Conservation (phyloP, 2,329 filamentous ascomycete genomes). For the Endoconidiophora laricicola region DNA sequence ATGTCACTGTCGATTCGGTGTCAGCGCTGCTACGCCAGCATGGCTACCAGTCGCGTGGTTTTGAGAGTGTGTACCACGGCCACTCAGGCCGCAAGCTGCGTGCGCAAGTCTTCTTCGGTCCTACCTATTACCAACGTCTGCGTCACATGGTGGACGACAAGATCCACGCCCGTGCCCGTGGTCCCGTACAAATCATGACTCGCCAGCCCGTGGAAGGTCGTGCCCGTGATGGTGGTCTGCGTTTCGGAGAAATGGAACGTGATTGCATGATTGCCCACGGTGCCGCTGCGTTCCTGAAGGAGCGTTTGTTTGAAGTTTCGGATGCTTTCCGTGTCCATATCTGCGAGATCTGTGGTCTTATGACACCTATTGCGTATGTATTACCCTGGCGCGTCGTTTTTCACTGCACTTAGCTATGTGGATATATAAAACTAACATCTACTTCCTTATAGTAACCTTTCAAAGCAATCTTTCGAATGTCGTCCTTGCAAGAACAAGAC, state of each 20-base stretch:
- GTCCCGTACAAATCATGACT: conserved; percentile 92
- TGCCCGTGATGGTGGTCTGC: conserved; percentile 90
- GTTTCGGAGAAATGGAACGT: conserved; percentile 99
- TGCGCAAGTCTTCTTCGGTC: conserved; percentile 89
- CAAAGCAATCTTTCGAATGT: conserved; percentile 92
- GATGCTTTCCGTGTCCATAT: conserved; percentile 97
- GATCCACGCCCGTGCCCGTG: conserved; percentile 95
- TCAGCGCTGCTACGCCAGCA: conserved; percentile 73
- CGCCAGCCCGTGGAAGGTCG: conserved; percentile 95
- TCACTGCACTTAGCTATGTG: neutral
- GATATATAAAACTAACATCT: conserved; percentile 4
- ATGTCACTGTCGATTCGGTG: conserved; percentile 88
- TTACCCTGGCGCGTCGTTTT: conserved; percentile 2
- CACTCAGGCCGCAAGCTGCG: conserved; percentile 89
- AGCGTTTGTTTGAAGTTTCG: conserved; percentile 90
- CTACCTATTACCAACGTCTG: conserved; percentile 96
- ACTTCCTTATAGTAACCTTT: conserved; percentile 53
- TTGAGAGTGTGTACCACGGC: conserved; percentile 97
- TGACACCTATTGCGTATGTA: conserved; percentile 97
- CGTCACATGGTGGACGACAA: conserved; percentile 99
- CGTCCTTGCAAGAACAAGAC: conserved; percentile 98
- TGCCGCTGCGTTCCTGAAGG: conserved; percentile 90
- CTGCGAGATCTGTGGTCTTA: conserved; percentile 95
- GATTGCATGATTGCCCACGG: conserved; percentile 99
- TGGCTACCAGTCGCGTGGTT: conserved; percentile 91